phyloP scores from a whole-genome alignment of 345 rosid genomes.

The Aegle marmelos region DNA sequence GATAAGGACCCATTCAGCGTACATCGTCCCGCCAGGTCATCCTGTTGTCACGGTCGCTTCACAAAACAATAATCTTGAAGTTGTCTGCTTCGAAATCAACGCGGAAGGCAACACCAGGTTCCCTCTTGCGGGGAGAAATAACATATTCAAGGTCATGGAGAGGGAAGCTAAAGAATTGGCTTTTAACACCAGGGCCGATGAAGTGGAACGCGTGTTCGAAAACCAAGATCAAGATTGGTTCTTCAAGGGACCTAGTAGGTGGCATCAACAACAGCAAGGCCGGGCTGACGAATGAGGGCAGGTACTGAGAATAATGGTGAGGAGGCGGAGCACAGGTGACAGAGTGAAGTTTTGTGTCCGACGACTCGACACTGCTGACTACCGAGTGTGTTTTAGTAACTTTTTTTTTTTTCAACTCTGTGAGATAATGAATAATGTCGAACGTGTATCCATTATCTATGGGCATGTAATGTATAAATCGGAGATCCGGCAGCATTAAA shows the following conservation, averaged over 20 bases:
- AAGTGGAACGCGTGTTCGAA: slow-evolving; percentile 35
- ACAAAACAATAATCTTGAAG: slow-evolving; percentile 19
- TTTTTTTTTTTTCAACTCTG: not conserved
- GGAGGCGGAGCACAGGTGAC: not conserved
- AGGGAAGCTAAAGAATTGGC: slow-evolving; percentile 43
- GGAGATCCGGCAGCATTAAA: not conserved
- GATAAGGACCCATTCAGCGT: slow-evolving; percentile 19
- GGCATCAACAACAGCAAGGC: not conserved
- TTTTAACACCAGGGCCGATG: slow-evolving; percentile 26
- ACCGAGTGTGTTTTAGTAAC: not conserved
- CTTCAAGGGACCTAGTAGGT: slow-evolving; percentile 35
- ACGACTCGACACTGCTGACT: not conserved
- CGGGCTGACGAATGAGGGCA: slow-evolving; percentile 16
- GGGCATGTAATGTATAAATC: not conserved
- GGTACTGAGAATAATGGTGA: not conserved
- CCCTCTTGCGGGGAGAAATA: slow-evolving; percentile 37
- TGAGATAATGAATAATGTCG: not conserved
- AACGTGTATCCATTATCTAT: no score
- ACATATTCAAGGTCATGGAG: slow-evolving; percentile 31
- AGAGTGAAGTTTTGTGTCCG: not conserved
- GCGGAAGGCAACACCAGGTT: slow-evolving; percentile 31
- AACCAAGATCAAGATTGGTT: slow-evolving; percentile 45
- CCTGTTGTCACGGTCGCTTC: slow-evolving; percentile 36
- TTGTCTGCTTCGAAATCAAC: slow-evolving; percentile 42
- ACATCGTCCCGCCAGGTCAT: slow-evolving; percentile 43